Conservation (phyloP, 495 filamentous ascomycete species). For the Xylaria bambusicola region DNA sequence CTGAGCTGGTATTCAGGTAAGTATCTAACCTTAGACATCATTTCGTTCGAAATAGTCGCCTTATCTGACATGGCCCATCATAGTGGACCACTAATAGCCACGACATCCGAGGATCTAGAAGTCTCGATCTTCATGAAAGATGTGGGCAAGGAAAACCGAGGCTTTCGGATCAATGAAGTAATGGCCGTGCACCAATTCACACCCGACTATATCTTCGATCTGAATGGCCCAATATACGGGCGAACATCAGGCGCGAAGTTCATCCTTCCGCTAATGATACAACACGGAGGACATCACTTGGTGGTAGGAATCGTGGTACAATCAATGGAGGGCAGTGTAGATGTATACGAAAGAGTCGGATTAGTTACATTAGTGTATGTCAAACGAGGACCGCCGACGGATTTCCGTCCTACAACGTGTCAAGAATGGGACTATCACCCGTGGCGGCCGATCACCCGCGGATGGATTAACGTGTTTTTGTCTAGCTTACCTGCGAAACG, state of each 20-base stretch:
- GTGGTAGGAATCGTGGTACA: background rate
- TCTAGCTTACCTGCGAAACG: background rate
- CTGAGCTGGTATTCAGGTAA: too few relatives aligned
- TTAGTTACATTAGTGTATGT: slow-evolving; percentile 3
- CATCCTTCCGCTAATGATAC: slow-evolving; percentile 4
- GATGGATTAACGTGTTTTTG: slow-evolving; percentile 4
- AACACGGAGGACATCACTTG: background rate
- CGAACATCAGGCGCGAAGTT: background rate
- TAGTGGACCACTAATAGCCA: background rate
- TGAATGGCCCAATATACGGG: background rate
- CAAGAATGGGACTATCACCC: slow-evolving; percentile 11
- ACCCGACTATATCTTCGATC: background rate
- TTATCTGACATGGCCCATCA: too few relatives aligned
- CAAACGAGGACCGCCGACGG: background rate
- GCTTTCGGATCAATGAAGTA: background rate
- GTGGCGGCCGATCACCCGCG: background rate
- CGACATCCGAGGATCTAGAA: slow-evolving; percentile 1
- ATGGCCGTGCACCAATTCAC: slow-evolving; percentile 9
- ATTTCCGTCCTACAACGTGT: background rate
- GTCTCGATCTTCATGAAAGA: slow-evolving; percentile 8
- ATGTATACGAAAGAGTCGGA: slow-evolving; percentile 3
- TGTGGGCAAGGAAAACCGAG: background rate
- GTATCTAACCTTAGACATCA: too few relatives aligned
- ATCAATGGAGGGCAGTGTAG: background rate
- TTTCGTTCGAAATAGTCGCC: too few relatives aligned